Conservation (phyloP, 345 rosid genomes). For the Limnanthes douglasii region DNA sequence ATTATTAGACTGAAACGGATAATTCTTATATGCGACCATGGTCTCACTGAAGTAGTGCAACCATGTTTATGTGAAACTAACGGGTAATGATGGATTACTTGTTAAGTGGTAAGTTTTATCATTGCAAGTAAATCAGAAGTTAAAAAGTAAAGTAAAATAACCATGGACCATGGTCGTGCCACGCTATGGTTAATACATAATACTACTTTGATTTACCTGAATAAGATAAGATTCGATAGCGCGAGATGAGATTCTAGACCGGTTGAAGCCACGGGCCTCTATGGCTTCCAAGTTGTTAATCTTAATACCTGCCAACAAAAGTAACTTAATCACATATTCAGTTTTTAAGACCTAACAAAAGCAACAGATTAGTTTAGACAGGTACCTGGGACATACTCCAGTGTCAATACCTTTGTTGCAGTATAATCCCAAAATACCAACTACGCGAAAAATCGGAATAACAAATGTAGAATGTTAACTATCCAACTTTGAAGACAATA, state of each 20-base stretch:
- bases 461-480: conserved; percentile 2
- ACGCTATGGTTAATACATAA: no score
- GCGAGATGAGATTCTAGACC: conserved; percentile 72
- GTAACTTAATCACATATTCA: not conserved
- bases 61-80: no score
- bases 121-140: no score
- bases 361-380: conserved; percentile 10
- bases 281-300: conserved; percentile 44
- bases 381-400: conserved; percentile 95
- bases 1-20: no score
- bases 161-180: not conserved
- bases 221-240: conserved; percentile 87
- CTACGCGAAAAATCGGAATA: conserved; percentile 27
- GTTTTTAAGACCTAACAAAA: conserved; percentile 4
- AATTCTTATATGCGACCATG: no score
- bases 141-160: not conserved
- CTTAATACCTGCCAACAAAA: conserved; percentile 47
- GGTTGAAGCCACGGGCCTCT: conserved; percentile 44
- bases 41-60: no score
- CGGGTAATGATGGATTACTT: no score
- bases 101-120: no score
- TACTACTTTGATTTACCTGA: conserved; percentile 43
- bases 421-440: conserved; percentile 93
- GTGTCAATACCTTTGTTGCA: conserved; percentile 75
- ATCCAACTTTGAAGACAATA: no score